Evolutionary conservation across 2,329 filamentous ascomycete species (phyloP).

Genomic region (Didymosphaeria variabile): DNA sequence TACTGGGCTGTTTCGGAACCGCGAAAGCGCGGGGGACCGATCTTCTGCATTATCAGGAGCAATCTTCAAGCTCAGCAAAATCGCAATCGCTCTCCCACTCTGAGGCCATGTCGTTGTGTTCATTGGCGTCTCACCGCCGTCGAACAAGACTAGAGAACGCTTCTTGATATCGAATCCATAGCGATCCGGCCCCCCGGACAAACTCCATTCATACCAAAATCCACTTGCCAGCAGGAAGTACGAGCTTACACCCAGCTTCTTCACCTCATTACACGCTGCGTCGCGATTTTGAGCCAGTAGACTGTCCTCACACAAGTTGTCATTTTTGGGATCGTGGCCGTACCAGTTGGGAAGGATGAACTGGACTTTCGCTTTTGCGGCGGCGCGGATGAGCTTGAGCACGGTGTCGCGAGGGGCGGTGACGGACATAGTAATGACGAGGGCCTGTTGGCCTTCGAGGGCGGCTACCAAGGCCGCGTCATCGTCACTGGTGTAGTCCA

Average conservation of each 20-base stretch:
- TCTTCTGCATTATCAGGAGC: conserved; percentile 23
- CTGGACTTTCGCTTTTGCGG: conserved; percentile 43
- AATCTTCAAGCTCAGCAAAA: conserved; percentile 44
- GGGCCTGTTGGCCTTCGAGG: conserved; percentile 48
- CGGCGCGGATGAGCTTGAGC: conserved; percentile 38
- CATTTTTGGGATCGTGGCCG: conserved; percentile 35
- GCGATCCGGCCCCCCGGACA: conserved; percentile 17
- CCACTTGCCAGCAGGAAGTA: conserved; percentile 28
- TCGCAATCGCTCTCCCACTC: conserved; percentile 44
- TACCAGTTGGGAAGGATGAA: conserved; percentile 50
- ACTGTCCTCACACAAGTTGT: conserved; percentile 15
- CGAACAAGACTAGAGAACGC: conserved; percentile 17
- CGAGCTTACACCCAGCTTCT: conserved; percentile 27
- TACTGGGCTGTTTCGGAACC: conserved; percentile 43
- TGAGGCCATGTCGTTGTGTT: conserved; percentile 45
- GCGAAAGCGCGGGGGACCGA: conserved; percentile 21
- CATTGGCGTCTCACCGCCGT: conserved; percentile 31
- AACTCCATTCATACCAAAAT: conserved; percentile 40
- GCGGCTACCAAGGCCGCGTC: conserved; percentile 41
- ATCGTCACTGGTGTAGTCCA: conserved; percentile 61
- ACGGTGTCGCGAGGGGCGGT: conserved; percentile 34
- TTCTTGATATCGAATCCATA: conserved; percentile 37
- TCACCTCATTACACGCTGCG: conserved; percentile 22
- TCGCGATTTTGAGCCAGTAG: conserved; percentile 1
- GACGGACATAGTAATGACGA: conserved; percentile 49